Base-by-base conservation (phyloP, 2,329 filamentous ascomycete species). In the Pyricularia grisea region DNA sequence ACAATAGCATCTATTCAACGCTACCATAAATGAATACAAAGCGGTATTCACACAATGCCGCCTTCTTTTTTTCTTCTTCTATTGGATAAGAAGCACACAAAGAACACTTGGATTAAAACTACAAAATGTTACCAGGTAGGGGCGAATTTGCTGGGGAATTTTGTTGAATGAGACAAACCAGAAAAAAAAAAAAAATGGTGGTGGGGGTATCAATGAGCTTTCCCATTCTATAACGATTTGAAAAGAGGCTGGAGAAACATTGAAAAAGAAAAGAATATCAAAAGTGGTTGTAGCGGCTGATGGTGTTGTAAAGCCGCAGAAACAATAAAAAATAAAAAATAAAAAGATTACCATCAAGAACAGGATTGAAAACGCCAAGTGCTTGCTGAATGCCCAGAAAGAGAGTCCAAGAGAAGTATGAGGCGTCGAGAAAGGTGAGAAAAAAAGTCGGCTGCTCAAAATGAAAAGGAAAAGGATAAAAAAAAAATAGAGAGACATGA, bases 401-500 rank as follows among this genome's bases (percentile, higher is more conserved):
- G 64, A 31, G 30, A n/a, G 7, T 7, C 23, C 12, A 3, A 14
- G 9, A 27, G 14, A 11, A 33, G 20, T 9, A 65, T 31, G 64
- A 36, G 25, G 64, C 31, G 31, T 36, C 14, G 31, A 36, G 27
- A 14, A 36, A 36, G 20, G 2, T 31, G 30, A 25, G n/a, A 31
- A 66, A 25, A 66, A 66, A 66, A 11, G 14, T 9, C 2, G 12
- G 27, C 17, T 63, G 3, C 28, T 4, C 30, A 4, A 30, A 11
- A 23, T 27, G 3, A 61, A 23, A 23, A 23, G 6, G 28, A 28
- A 63, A 30, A 31, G 27, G 25, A 65, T 61, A 50, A 60, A 27
- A 68, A 33, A 69, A 65, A 55, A n/a, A n/a, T n/a, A n/a, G n/a
- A 30, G 70, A n/a, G 42, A n/a, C 14, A 20, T 50, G 42, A 50